Percentiles rank a stretch among this genome's conserved stretches.
Evolutionary conservation across 2,329 filamentous ascomycete genomes (phyloP).

Genomic region (Incumbomyces lentus): DNA sequence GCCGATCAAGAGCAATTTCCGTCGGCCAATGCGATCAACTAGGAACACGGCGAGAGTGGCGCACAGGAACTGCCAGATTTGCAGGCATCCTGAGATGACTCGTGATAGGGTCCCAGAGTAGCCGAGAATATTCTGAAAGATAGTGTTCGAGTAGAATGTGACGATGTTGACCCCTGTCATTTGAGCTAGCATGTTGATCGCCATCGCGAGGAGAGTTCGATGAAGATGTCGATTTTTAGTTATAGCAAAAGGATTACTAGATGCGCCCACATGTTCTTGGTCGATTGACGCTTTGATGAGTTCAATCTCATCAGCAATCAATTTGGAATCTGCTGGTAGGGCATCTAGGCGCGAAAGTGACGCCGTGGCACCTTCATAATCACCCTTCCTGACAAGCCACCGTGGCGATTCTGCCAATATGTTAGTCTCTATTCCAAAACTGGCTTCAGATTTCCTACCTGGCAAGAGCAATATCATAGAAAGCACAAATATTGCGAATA

Average conservation of each 20-base stretch:
- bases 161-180: slow-evolving; percentile 42
- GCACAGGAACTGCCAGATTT: slow-evolving; percentile 37
- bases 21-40: slow-evolving; percentile 37
- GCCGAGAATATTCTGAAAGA: slow-evolving; percentile 38
- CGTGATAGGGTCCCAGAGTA: slow-evolving; percentile 36
- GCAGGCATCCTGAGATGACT: slow-evolving; percentile 44
- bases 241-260: slow-evolving; percentile 19
- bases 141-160: slow-evolving; percentile 39
- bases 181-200: slow-evolving; percentile 37
- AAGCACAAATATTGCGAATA: slow-evolving; percentile 21
- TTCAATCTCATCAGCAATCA: neutral
- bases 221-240: slow-evolving; percentile 29
- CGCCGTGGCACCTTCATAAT: slow-evolving; percentile 26
- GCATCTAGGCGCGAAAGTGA: slow-evolving; percentile 27
- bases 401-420: slow-evolving; percentile 29
- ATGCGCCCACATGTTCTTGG: slow-evolving; percentile 19
- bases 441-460: too few relatives aligned
- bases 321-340: neutral
- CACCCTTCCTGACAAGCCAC: slow-evolving; percentile 34
- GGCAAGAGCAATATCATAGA: slow-evolving; percentile 21
- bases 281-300: neutral
- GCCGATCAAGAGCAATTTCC: slow-evolving; percentile 30
- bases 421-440: too few relatives aligned
- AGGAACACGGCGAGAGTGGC: slow-evolving; percentile 38
- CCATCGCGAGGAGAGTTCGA: slow-evolving; percentile 26